These are phyloP conservation scores for Eruca vesicaria DNA, from an alignment of 441 rosid species.

Conservation along the genomic window DNA sequence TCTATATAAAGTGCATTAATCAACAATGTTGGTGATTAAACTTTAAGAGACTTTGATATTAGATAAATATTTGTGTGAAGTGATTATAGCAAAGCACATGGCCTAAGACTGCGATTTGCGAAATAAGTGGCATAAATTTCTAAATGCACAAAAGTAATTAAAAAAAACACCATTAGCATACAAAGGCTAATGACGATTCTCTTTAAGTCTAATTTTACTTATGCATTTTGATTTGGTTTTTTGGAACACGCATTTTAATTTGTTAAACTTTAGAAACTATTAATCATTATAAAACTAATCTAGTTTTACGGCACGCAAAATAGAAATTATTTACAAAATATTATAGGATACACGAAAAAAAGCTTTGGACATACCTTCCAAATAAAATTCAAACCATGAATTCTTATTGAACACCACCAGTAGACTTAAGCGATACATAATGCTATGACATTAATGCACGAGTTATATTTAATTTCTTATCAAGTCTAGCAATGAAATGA, in stretches of 20 bases:
- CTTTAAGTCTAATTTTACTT: not conserved
- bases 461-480: not conserved
- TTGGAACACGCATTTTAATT: no score
- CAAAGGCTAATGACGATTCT: slow-evolving; percentile 15
- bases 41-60: not conserved
- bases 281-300: not conserved
- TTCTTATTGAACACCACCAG: not conserved
- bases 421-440: not conserved
- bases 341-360: no score
- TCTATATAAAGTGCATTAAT: not conserved
- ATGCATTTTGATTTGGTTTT: not conserved
- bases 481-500: not conserved
- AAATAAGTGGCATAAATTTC: slow-evolving; percentile 1
- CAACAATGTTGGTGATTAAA: not conserved
- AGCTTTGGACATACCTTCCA: no score
- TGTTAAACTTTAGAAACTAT: not conserved
- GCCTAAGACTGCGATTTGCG: not conserved
- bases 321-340: no score
- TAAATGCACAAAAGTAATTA: not conserved
- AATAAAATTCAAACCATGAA: not conserved
- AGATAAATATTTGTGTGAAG: not conserved
- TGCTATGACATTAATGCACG: not conserved
- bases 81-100: slow-evolving; percentile 28
- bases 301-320: not conserved
- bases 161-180: not conserved